A percentile compares a stretch with the other conserved stretches of the same genome.
Conservation (phyloP, 257 asterid genomes). For the Ilex aquifolium region DNA sequence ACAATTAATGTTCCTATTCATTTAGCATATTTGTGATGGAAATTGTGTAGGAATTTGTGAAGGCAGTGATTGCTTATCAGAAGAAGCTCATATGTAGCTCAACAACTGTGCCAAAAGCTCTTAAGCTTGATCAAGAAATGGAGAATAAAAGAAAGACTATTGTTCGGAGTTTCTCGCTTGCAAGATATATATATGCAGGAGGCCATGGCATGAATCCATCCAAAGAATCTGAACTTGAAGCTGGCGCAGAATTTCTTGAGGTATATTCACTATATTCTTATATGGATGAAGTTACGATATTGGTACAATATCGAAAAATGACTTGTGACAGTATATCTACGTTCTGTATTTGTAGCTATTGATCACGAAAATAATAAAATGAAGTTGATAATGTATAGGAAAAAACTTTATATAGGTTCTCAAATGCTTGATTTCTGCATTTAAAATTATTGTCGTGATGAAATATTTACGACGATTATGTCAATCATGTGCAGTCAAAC, state of each 20-base stretch:
- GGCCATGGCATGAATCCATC: slow-evolving; percentile 9
- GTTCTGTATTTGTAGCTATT: too few relatives aligned
- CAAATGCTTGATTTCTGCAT: too few relatives aligned
- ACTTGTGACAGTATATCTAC: too few relatives aligned
- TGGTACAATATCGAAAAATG: too few relatives aligned
- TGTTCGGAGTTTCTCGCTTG: slow-evolving; percentile 34
- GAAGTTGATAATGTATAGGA: too few relatives aligned
- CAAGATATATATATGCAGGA: slow-evolving; percentile 23
- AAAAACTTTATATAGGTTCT: too few relatives aligned
- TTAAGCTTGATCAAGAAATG: slow-evolving; percentile 36
- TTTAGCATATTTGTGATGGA: background rate
- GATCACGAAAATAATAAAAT: too few relatives aligned
- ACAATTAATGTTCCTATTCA: too few relatives aligned
- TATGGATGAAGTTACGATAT: too few relatives aligned
- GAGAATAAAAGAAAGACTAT: slow-evolving; percentile 36
- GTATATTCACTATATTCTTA: slow-evolving; percentile 5
- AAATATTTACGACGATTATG: background rate
- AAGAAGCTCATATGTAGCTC: slow-evolving; percentile 21
- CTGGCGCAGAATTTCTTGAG: slow-evolving; percentile 35
- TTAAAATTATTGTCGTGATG: too few relatives aligned
- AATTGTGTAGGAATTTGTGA: slow-evolving; percentile 36
- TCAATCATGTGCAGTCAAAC: slow-evolving; percentile 22
- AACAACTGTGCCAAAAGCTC: slow-evolving; percentile 14
- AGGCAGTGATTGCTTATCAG: slow-evolving; percentile 41
- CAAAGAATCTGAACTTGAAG: slow-evolving; percentile 20